Conservation (phyloP, 208 protist genomes). For the Zelonia costaricensis region DNA sequence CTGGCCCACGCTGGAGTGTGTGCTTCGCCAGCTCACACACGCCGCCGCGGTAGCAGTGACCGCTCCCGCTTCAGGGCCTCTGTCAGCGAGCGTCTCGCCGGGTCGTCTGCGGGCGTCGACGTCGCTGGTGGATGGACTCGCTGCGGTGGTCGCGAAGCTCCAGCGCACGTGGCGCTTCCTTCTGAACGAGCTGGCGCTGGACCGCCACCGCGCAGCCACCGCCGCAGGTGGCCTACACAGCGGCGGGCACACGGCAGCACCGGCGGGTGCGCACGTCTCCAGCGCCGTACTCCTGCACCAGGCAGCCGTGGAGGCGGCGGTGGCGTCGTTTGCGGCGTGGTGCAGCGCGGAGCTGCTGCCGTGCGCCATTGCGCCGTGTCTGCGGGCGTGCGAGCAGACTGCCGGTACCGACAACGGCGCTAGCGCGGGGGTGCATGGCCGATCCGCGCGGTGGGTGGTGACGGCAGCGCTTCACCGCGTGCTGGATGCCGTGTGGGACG, state of each 20-base stretch:
- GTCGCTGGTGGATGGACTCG: conserved; percentile 38
- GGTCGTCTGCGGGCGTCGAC: neutral
- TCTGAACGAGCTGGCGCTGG: conserved; percentile 39
- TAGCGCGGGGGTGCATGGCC: neutral
- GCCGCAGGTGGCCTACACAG: neutral
- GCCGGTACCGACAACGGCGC: neutral
- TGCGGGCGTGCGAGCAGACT: conserved; percentile 6
- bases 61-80: neutral
- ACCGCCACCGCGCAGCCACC: conserved; percentile 1
- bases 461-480: conserved; percentile 1
- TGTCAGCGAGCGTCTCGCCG: neutral
- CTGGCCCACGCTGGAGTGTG: conserved; percentile 36
- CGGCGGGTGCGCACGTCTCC: neutral
- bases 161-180: conserved; percentile 57
- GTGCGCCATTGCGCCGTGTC: conserved; percentile 1
- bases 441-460: neutral
- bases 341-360: conserved; percentile 10
- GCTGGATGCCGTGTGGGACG: conserved; percentile 9
- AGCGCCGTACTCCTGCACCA: neutral
- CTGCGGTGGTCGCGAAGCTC: conserved; percentile 65
- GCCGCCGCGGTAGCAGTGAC: neutral
- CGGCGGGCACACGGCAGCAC: neutral
- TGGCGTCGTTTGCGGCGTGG: conserved; percentile 13
- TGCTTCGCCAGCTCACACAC: conserved; percentile 15
- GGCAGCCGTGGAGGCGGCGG: conserved; percentile 4